Evolutionary conservation across 441 rosid genomes (phyloP).

Genomic region (Corymbia calophylla): DNA sequence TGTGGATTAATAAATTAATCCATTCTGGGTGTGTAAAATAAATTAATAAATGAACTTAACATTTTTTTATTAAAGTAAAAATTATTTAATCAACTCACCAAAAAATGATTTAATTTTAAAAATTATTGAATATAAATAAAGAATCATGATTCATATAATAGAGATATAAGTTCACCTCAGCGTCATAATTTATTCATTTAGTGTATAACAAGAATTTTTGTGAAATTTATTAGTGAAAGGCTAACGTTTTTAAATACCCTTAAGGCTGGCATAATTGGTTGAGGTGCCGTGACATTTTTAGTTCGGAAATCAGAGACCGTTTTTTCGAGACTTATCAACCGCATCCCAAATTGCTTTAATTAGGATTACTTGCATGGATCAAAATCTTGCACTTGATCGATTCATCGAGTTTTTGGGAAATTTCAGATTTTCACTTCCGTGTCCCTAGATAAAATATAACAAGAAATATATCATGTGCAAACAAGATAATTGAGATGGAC

Average conservation of each 20-base stretch:
- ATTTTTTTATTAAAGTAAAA: fast-evolving
- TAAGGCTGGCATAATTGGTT: not conserved
- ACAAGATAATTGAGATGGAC: not conserved
- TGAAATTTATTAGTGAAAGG: not conserved
- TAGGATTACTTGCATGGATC: too few species aligned
- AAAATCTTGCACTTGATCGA: fast-evolving
- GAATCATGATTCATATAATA: not conserved
- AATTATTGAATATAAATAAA: fast-evolving
- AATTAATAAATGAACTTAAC: too few species aligned
- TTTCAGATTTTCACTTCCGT: not conserved
- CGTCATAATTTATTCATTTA: not conserved
- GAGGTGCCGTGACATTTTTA: too few species aligned
- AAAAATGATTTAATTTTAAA: not conserved
- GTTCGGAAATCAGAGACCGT: fast-evolving
- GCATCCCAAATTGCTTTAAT: not conserved
- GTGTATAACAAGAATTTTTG: not conserved
- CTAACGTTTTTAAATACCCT: not conserved
- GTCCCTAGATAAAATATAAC: not conserved
- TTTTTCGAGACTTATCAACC: fast-evolving
- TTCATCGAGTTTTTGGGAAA: fast-evolving
- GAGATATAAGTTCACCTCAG: not conserved
- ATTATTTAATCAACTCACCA: not conserved
- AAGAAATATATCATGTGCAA: too few species aligned
- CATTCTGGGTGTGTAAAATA: too few species aligned
- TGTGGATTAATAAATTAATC: too few species aligned